Evolutionary conservation across 345 rosid genomes (phyloP).

Genomic region (Lumnitzera racemosa): DNA sequence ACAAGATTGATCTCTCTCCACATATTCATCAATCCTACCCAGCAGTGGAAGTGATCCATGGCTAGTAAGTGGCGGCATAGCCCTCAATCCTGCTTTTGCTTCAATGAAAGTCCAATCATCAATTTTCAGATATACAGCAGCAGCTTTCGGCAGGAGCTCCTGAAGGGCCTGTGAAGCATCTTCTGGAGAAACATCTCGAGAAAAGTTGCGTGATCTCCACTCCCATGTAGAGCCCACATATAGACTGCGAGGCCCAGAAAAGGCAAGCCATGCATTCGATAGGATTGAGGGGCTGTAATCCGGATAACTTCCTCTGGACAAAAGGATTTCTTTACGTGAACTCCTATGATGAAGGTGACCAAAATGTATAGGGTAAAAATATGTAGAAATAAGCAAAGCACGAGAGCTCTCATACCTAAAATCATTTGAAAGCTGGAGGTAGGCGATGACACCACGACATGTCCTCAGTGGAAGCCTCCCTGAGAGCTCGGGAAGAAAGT

Average conservation of each 20-base stretch:
- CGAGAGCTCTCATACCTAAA: conserved; percentile 27
- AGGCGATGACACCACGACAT: conserved; percentile 80
- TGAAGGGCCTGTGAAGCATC: conserved; percentile 68
- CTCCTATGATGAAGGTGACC: background rate
- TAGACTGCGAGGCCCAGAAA: conserved; percentile 54
- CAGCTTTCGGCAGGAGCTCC: conserved; percentile 75
- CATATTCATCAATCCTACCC: conserved; percentile 52
- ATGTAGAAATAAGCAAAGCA: background rate
- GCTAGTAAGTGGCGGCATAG: conserved; percentile 78
- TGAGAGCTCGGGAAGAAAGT: conserved; percentile 56
- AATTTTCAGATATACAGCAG: conserved; percentile 55
- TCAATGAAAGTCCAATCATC: conserved; percentile 49
- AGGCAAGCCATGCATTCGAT: conserved; percentile 83
- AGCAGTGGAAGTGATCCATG: conserved; percentile 79
- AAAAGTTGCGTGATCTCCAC: conserved; percentile 72
- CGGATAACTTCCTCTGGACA: conserved; percentile 58
- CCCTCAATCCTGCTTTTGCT: conserved; percentile 86
- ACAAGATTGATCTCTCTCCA: conserved; percentile 28
- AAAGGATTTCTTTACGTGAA: background rate
- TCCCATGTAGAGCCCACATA: conserved; percentile 89
- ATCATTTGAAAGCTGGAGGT: conserved; percentile 43
- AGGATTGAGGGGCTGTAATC: conserved; percentile 63
- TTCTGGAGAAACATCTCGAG: conserved; percentile 47
- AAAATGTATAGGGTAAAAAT: background rate
- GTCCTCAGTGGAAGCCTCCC: conserved; percentile 87